Evolutionary conservation across 108 stramenopile genomes (phyloP), one percentile per base, ranked within the genome.

Genomic region (Discostella stelligeroides): DNA sequence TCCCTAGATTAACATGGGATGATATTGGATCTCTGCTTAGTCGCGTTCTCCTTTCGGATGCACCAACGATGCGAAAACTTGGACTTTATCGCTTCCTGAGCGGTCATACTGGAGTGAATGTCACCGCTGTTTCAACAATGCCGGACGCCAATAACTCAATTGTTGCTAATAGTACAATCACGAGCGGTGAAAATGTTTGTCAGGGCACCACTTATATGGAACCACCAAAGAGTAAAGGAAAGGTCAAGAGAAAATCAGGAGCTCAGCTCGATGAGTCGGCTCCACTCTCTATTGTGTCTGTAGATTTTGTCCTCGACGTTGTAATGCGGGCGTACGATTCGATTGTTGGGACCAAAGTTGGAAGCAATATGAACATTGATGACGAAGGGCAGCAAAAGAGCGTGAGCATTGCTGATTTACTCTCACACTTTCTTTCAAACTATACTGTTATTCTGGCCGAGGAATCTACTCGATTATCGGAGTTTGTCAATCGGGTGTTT

Each of bases 301-400:
- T 76, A 12, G 45, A 66, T 25, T 90, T 91, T 64, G 66, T 94
- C 14, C 51, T 87, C 4, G 63, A 82, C 40, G 77, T 82, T 60
- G 50, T 91, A 9, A 73, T 94, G 39, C 84, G 81, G 6, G 85
- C 92, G 12, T 91, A 75, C 60, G 88, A 94, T 68, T 81, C 86
- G 8, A 70, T 91, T 20, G 74, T 75, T n/a, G 79, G 54, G 29
- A 86, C 89, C 8, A 82, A 76, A 48, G 86, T 93, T 15, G 92
- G 92, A 12, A 83, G 67, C 0, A 88, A 75, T 13, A 81, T 91
- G 59, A 77, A 88, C 49, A 51, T 86, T 14, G 86, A 86, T 14
- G 72, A 81, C 28, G 55, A 53, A 10, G 82, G 84, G 15, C 66
- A 72, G 29, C 66, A 73, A 41, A 51, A 76, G 30, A 66, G 59